Conservation (phyloP, 164 flowering plant species). For the Echeveria elegans region DNA sequence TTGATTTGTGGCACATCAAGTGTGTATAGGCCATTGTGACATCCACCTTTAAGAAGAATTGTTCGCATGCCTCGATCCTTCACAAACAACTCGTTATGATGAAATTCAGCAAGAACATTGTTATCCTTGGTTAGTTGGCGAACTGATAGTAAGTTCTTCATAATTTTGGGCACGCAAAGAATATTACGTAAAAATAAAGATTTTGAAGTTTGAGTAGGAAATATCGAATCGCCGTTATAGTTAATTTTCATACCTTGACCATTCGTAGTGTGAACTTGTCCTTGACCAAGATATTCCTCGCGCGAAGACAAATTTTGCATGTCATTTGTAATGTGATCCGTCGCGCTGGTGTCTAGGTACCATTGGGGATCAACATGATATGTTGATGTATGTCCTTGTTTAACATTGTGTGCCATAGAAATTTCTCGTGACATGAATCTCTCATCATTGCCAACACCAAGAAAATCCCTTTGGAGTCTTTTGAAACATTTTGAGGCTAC, state of each 20-base stretch:
- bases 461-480: too few relatives aligned
- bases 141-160: not conserved
- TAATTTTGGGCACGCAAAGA: not conserved
- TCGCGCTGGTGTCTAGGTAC: too few relatives aligned
- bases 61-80: not conserved
- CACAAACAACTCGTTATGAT: not conserved
- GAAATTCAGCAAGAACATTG: not conserved
- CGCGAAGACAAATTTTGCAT: too few relatives aligned
- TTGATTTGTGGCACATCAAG: not conserved
- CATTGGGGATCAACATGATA: too few relatives aligned
- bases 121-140: not conserved
- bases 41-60: not conserved
- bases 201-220: not conserved
- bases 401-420: too few relatives aligned
- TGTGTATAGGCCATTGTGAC: not conserved
- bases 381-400: too few relatives aligned
- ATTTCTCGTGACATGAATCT: too few relatives aligned
- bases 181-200: not conserved
- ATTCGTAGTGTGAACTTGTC: not conserved
- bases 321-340: too few relatives aligned
- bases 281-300: too few relatives aligned
- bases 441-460: too few relatives aligned
- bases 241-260: not conserved
- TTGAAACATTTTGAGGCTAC: too few relatives aligned
- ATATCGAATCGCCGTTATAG: not conserved